Conservation (phyloP, 345 rosid species). For the Salix suchowensis region DNA sequence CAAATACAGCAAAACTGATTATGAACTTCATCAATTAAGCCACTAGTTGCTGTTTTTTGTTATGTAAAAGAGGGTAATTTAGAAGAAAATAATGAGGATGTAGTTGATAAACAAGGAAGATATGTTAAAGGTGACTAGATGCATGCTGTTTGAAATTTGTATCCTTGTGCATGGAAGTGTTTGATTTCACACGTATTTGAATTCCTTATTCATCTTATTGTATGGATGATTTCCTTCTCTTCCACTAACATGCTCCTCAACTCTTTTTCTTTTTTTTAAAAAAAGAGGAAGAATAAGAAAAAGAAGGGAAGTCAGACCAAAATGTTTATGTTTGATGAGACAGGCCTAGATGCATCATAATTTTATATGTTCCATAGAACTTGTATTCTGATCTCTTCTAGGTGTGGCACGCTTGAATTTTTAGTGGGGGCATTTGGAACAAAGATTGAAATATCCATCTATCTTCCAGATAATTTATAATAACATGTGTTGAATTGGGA, state of each 20-base stretch:
- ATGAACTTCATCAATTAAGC: background rate
- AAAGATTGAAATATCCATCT: background rate
- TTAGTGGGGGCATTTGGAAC: background rate
- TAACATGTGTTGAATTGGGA: background rate
- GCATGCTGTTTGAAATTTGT: background rate
- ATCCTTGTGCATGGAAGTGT: background rate
- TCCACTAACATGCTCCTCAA: background rate
- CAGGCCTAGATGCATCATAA: background rate
- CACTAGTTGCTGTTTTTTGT: background rate
- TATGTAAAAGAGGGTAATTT: background rate
- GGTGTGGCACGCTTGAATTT: background rate
- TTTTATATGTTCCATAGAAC: background rate
- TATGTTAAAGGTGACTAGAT: background rate
- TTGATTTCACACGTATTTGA: background rate
- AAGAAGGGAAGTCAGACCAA: background rate
- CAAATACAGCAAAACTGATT: background rate
- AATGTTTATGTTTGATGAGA: background rate
- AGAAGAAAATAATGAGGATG: background rate
- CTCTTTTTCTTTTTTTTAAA: too few species aligned
- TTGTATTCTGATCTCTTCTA: background rate
- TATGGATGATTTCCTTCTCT: background rate
- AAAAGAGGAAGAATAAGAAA: too few species aligned
- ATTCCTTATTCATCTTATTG: background rate
- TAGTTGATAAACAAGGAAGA: background rate
- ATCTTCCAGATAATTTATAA: background rate